Conservation (phyloP, 1,284 basidiomycete species). For the Fistulina hepatica region DNA sequence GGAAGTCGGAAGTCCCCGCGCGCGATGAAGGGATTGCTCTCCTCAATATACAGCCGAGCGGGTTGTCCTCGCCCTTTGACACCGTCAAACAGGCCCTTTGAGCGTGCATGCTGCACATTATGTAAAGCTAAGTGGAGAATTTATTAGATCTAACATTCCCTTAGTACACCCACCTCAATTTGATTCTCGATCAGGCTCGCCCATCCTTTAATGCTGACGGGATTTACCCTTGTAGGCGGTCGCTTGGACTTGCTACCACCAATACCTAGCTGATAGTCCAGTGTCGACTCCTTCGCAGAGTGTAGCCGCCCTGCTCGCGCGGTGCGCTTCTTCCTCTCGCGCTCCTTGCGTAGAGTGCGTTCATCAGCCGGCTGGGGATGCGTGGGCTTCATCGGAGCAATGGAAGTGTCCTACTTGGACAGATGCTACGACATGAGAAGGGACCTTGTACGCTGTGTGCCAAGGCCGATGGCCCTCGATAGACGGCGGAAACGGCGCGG, state of each 20-base stretch:
- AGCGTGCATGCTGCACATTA: slow-evolving; percentile 59
- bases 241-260: neutral
- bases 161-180: slow-evolving; percentile 53
- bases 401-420: slow-evolving; percentile 41
- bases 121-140: neutral
- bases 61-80: slow-evolving; percentile 72
- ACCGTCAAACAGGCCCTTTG: slow-evolving; percentile 59
- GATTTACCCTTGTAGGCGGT: too few relatives aligned
- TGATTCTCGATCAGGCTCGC: slow-evolving; percentile 65
- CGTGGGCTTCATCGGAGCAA: slow-evolving; percentile 18
- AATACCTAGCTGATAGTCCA: slow-evolving; percentile 64
- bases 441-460: slow-evolving; percentile 57
- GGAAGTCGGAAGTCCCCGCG: slow-evolving; percentile 70
- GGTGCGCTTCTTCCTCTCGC: slow-evolving; percentile 40
- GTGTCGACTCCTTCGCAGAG: slow-evolving; percentile 55
- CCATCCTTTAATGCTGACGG: slow-evolving; percentile 66
- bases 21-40: slow-evolving; percentile 72
- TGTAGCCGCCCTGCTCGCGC: slow-evolving; percentile 48
- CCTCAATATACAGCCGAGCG: slow-evolving; percentile 46
- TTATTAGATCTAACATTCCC: neutral
- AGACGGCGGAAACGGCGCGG: slow-evolving; percentile 40
- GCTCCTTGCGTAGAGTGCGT: slow-evolving; percentile 37
- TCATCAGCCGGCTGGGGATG: slow-evolving; percentile 34
- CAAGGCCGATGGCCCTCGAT: slow-evolving; percentile 52
- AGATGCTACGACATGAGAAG: slow-evolving; percentile 41